These are phyloP conservation scores for Cyclotella cryptica DNA, from an alignment of 108 stramenopile genomes.

Conservation along the genomic window DNA sequence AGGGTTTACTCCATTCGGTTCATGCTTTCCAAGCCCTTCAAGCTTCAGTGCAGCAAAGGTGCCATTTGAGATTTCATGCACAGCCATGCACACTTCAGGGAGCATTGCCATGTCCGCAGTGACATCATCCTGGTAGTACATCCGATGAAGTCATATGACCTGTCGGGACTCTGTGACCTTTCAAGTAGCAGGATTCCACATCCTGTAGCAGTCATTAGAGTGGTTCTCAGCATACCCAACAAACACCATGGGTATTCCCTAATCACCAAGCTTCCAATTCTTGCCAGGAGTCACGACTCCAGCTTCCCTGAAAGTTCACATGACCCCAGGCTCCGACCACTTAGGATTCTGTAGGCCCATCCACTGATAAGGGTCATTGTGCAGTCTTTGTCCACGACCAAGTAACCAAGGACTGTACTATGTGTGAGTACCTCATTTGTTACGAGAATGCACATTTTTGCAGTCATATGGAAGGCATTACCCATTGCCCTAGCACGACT, in stretches of 20 bases:
- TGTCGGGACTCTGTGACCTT: conserved; percentile 32
- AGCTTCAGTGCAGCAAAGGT: not conserved
- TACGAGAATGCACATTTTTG: not conserved
- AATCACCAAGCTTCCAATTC: conserved; percentile 17
- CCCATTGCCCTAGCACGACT: not conserved
- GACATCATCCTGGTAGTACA: conserved; percentile 31
- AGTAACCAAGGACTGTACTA: not conserved
- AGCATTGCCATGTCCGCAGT: not conserved
- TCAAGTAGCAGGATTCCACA: conserved; percentile 32
- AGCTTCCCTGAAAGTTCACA: conserved; percentile 34
- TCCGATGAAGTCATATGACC: conserved; percentile 44
- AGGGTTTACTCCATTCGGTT: not conserved
- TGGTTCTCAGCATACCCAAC: conserved; percentile 26
- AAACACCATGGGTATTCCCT: conserved; percentile 25
- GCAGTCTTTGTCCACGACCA: not conserved
- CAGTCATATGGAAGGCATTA: not conserved
- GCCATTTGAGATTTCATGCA: not conserved
- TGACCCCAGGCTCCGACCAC: not conserved
- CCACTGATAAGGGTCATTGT: not conserved
- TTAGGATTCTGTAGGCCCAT: not conserved
- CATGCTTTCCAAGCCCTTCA: not conserved
- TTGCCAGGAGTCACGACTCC: conserved; percentile 30
- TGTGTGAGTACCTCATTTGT: not conserved
- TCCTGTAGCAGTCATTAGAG: conserved; percentile 23
- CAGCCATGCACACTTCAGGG: too few species aligned